These are phyloP conservation scores for Geotrichum phurueaensis DNA, from an alignment of 1,139 yeast species.

Conservation along the genomic window DNA sequence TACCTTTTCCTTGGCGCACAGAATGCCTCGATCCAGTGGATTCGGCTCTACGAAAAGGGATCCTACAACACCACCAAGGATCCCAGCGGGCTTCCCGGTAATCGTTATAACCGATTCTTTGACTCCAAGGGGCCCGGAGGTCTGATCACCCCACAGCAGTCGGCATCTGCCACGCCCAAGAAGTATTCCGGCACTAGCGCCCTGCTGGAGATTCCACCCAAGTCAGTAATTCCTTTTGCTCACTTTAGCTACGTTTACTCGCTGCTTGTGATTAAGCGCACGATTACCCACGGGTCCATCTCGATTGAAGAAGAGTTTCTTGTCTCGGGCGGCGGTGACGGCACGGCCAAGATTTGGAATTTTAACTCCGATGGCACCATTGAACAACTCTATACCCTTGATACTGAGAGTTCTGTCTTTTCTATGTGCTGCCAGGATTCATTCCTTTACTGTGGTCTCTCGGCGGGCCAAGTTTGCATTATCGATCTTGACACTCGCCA, in stretches of 20 bases:
- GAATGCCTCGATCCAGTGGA: slow-evolving; percentile 81
- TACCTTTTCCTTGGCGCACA: slow-evolving; percentile 84
- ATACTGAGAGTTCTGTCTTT: slow-evolving; percentile 63
- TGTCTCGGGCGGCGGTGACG: slow-evolving; percentile 86
- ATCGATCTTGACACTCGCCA: slow-evolving; percentile 84
- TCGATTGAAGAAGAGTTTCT: slow-evolving; percentile 37
- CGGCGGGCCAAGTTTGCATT: slow-evolving; percentile 64
- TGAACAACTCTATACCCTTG: slow-evolving; percentile 41
- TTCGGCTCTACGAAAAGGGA: slow-evolving; percentile 39
- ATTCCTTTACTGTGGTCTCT: slow-evolving; percentile 71
- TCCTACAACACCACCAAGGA: slow-evolving; percentile 32
- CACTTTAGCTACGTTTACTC: slow-evolving; percentile 88
- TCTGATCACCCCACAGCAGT: slow-evolving; percentile 34
- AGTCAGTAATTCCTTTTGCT: slow-evolving; percentile 69
- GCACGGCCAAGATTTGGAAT: slow-evolving; percentile 72
- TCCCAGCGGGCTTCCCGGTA: slow-evolving; percentile 59
- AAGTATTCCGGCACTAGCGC: slow-evolving; percentile 19
- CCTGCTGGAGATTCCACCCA: slow-evolving; percentile 62
- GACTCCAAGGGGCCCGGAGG: slow-evolving; percentile 90
- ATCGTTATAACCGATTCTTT: slow-evolving; percentile 78
- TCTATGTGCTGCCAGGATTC: slow-evolving; percentile 60
- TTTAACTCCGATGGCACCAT: slow-evolving; percentile 28
- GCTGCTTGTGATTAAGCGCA: slow-evolving; percentile 39
- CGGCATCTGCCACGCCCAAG: slow-evolving; percentile 1
- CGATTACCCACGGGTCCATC: slow-evolving; percentile 4